Base-by-base conservation (phyloP, 352 stramenopile species). In the Pythium chondricola region DNA sequence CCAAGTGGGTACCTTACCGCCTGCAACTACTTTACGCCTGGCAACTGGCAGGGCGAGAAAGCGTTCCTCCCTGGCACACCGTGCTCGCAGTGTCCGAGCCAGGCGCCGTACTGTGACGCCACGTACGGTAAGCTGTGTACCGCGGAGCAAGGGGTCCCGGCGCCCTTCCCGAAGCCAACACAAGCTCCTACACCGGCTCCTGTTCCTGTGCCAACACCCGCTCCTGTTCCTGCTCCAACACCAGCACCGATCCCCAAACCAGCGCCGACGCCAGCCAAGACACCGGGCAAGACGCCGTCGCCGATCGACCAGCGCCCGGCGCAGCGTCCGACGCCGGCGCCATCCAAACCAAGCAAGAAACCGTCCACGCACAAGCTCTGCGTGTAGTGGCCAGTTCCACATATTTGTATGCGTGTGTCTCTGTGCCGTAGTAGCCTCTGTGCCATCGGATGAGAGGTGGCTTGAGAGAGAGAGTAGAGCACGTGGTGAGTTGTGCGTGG, bases 11-110 rank as follows among this genome's bases (percentile, higher is more conserved):
- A 65, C 52, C 56, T 72, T 30, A 69, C 64, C 9, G 64, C 56
- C 5, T 72, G 64, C 52, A 72, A 72, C 43, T 72, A 69, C 50
- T 67, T 52, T 42, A 58, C 59, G 13, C 64, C 56, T 2, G 64
- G 64, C 8, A 72, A 72, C 49, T 69, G 56, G 59, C 50, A 63
- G 36, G 64, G 64, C 10, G 59, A 69, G 49, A 43, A 48, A 2
- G 42, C 56, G 9, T 72, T 67, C 38, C 46, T 67, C 3, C 64
- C 64, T 3, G 64, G 64, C 11, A 50, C 52, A 17, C 42, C 49
- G n/a, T 72, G 64, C 44, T 69, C 64, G 13, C 46, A 61, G 46
- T 72, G 64, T 36, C 64, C 64, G 8, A 43, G 43, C 1, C 43
- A 69, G 29, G 64, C 64, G 2, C 48, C 52, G 2, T 67, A 58